Evolutionary conservation across 164 flowering plant species (phyloP).

Genomic region (Vitis rotundifolia): DNA sequence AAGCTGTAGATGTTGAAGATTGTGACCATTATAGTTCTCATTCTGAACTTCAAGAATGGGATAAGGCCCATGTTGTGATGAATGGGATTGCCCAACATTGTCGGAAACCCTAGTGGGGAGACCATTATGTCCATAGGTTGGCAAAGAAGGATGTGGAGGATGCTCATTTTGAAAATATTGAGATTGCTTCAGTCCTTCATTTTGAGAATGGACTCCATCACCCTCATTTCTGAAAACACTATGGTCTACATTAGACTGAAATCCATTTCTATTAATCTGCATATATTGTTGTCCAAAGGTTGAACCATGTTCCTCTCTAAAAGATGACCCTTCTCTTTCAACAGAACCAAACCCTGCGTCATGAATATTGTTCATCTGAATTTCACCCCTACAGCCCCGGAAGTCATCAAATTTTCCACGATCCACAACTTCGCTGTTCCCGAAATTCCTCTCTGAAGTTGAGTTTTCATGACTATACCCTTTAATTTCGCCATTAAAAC

Average conservation of each 20-base stretch:
- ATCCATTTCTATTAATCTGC: conserved; percentile 3
- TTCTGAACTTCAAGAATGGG: conserved; percentile 5
- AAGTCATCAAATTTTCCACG: conserved; percentile 9
- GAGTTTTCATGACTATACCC: conserved; percentile 5
- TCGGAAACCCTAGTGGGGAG: conserved; percentile 2
- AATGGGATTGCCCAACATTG: conserved; percentile 8
- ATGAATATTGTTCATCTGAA: not conserved
- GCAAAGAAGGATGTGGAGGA: too few relatives aligned
- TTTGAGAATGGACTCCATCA: too few relatives aligned
- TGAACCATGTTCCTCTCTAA: conserved; percentile 10
- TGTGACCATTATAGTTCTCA: conserved; percentile 13
- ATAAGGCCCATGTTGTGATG: not conserved
- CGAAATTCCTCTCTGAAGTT: conserved; percentile 2
- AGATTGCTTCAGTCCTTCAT: too few relatives aligned
- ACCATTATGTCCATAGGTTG: not conserved
- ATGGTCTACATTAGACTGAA: too few relatives aligned
- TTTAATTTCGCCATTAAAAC: conserved; percentile 7
- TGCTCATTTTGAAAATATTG: too few relatives aligned
- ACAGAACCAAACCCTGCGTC: conserved; percentile 19
- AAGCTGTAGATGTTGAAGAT: conserved; percentile 11
- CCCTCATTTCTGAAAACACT: too few relatives aligned
- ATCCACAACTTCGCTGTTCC: not conserved
- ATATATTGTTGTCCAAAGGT: conserved; percentile 12
- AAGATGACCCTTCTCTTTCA: conserved; percentile 8
- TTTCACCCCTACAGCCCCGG: conserved; percentile 4